Base-by-base conservation (phyloP, 176 grass and related monocot species). In the Musa itinerans region DNA sequence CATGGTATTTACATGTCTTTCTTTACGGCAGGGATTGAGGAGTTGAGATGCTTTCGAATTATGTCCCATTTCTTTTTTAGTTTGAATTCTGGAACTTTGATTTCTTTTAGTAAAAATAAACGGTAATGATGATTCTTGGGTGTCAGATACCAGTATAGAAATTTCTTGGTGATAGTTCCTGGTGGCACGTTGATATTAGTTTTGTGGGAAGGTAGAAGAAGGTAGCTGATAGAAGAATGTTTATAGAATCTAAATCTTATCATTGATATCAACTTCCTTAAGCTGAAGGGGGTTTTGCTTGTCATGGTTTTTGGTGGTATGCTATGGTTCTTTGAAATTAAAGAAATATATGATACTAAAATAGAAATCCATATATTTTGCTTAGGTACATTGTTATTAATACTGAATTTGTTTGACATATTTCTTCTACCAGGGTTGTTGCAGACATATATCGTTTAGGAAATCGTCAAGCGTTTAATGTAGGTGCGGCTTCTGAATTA, bases 381-480 rank as follows among this genome's bases (percentile, higher is more conserved):
- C 63, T 27, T 27, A 26, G 63, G 25, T 65, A 24, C 67, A 63
- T 29, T 77, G 22, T 50, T 0, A 63, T 43, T 14, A 54, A 68
- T 23, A 65, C 27, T 27, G 14, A 52, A 12, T 29, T 56, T 26
- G 52, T 54, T 78, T 1, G 24, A 43, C 43, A 27, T 48, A 0
- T 65, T 43, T 63, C 81, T 89, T 78, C 53, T 16, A 85, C 66
- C 88, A 98, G 90, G 79, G 88, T 98, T 80, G 71, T 98, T 73
- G 88, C 90, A 27, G 88, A 98, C 84, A 75, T 98, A 52, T 89
- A 91, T 53, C 87, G 84, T 13, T 93, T 93, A 13, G 88, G 90
- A 27, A 91, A 83, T 82, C 86, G 82, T 21, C 78, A 91, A 74
- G 86, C 90, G 76, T 97, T 97, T 84, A 97, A 98, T 93, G 86